Base-by-base conservation (phyloP, 148 eudicot genomes). In the Vaccinium darrowii region DNA sequence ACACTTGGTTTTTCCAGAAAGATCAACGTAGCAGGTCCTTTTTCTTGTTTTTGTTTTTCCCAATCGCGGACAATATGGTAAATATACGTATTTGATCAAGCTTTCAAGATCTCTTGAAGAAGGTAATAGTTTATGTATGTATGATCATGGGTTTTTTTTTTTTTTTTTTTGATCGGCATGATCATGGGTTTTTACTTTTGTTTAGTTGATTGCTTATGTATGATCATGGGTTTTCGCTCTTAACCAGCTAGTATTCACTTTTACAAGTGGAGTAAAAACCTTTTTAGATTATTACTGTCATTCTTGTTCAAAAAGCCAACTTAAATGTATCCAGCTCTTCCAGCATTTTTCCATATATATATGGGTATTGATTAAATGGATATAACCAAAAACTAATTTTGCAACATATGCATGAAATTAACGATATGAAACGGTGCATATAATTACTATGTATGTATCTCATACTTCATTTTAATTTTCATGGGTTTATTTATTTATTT, bases 231-330 rank as follows among this genome's bases (percentile, higher is more conserved):
- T 74, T 81, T 83, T 36, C 54, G 12, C 53, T 85, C 79, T 85
- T 74, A 85, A 49, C 6, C 4, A 43, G 6, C 75, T 47, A 51
- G 51, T 47, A 16, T 82, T 85, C 84, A 82, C 82, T 63, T 87
- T 84, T 85, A 67, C 75, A 53, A 85, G 88, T 81, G 88, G 87
- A 80, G 84, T 80, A 39, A 85, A 71, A 50, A 67, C 63, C 52
- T 57, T 84, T 87, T 71, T 27, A 69, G n/a, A 53, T 57, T 74
- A 51, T 16, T 23, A 15, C 50, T 54, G 57, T 72, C 49, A 80
- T 83, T 76, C 54, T 30, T 85, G 81, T 27, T 86, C 84, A 76
- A 83, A 27, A 84, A 84, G 88, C 85, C 78, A 84, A 83, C 83
- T 85, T 88, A 85, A 83, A 58, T 84, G 18, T 81, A 30, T 56